These are phyloP conservation scores for Xylariales sp. DNA, from an alignment of 2,329 filamentous ascomycete genomes.

Conservation along the genomic window DNA sequence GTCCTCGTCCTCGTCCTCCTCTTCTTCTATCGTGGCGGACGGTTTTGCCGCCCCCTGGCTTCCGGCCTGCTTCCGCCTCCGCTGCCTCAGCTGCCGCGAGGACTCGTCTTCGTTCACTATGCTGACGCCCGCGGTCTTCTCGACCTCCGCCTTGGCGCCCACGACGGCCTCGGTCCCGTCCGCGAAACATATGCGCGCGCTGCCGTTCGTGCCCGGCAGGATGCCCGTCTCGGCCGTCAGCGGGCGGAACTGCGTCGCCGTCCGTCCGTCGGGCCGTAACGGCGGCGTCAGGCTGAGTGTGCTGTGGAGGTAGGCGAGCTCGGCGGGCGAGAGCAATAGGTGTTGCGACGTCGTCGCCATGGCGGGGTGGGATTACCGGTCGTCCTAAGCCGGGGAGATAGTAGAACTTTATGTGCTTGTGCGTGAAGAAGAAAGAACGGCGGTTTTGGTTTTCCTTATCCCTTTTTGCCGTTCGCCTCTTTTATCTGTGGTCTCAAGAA, in stretches of 20 bases:
- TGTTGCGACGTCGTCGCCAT: slow-evolving; percentile 69
- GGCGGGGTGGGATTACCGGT: slow-evolving; percentile 21
- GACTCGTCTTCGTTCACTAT: slow-evolving; percentile 16
- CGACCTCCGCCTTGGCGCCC: slow-evolving; percentile 94
- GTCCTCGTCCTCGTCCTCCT: slow-evolving; percentile 46
- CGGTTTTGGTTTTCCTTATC: neutral
- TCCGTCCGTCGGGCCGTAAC: slow-evolving; percentile 88
- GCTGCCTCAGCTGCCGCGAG: slow-evolving; percentile 29
- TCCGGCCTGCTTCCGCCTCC: slow-evolving; percentile 45
- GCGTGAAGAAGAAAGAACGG: neutral
- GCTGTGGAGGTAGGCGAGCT: slow-evolving; percentile 93
- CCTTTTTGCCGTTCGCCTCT: neutral
- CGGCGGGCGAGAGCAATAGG: slow-evolving; percentile 88
- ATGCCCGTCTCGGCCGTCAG: slow-evolving; percentile 91
- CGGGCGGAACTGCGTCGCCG: slow-evolving; percentile 87
- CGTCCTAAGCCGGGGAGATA: neutral
- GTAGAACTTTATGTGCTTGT: neutral
- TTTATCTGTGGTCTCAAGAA: neutral
- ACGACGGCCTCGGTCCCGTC: slow-evolving; percentile 97
- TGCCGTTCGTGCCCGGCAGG: slow-evolving; percentile 89
- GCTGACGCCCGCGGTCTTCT: slow-evolving; percentile 54
- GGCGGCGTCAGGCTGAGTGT: slow-evolving; percentile 85
- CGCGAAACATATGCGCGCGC: slow-evolving; percentile 90
- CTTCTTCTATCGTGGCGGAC: slow-evolving; percentile 39
- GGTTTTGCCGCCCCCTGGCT: slow-evolving; percentile 40